Percentiles rank a stretch among this genome's conserved stretches.
phyloP scores from a whole-genome alignment of 2,329 filamentous ascomycete species.

The Colletotrichum spaethianum region DNA sequence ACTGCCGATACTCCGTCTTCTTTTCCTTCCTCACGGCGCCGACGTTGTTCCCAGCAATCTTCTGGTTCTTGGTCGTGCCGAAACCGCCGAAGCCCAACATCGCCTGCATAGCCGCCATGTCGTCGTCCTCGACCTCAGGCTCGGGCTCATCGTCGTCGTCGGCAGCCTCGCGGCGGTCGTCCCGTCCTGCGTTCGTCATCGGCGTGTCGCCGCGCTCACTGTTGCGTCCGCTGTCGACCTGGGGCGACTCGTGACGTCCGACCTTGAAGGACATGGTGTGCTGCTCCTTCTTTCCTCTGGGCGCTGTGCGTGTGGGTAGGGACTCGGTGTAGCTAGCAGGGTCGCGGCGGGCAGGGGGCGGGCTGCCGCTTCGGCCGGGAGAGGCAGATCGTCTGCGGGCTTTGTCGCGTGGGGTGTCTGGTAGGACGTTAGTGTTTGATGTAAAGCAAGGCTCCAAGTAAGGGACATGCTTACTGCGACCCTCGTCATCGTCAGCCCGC shows the following conservation, averaged over 20 bases:
- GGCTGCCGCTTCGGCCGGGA: conserved; percentile 46
- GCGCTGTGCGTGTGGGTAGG: conserved; percentile 51
- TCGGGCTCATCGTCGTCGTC: conserved; percentile 59
- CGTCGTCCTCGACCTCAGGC: conserved; percentile 73
- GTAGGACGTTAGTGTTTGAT: conserved; percentile 11
- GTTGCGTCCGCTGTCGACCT: conserved; percentile 43
- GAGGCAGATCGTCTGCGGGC: conserved; percentile 56
- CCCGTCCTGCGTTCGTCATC: conserved; percentile 34
- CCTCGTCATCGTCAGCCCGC: conserved; percentile 43
- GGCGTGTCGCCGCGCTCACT: conserved; percentile 42
- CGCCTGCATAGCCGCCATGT: conserved; percentile 80
- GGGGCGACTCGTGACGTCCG: conserved; percentile 49
- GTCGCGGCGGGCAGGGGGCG: conserved; percentile 39
- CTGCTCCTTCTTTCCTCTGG: conserved; percentile 45
- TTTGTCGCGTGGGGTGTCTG: conserved; percentile 42
- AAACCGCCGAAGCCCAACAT: conserved; percentile 95
- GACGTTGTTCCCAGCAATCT: conserved; percentile 88
- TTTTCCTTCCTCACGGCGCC: conserved; percentile 91
- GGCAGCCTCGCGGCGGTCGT: conserved; percentile 35
- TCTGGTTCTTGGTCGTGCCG: conserved; percentile 88
- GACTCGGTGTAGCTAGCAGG: conserved; percentile 42
- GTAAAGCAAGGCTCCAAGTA: background rate
- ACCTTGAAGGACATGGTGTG: conserved; percentile 54
- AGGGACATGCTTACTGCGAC: conserved; percentile 16
- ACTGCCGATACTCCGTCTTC: conserved; percentile 95